A percentile compares a stretch with the other conserved stretches of the same genome.
Conservation (phyloP, 2,329 filamentous ascomycete genomes). For the Arthroderma sp. region DNA sequence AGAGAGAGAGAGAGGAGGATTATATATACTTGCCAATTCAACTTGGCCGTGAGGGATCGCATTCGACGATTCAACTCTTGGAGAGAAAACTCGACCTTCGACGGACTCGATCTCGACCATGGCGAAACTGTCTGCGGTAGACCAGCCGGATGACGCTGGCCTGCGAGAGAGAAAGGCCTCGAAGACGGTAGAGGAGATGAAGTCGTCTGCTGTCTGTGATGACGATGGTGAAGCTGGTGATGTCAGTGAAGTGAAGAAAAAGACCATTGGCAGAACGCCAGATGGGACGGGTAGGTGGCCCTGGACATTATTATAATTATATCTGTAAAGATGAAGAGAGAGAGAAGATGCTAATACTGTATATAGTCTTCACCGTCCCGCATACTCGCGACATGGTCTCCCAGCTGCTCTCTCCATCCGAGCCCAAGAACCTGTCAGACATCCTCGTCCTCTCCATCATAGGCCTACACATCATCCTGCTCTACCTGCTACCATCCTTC, state of each 20-base stretch:
- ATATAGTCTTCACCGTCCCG: constrained; percentile 92
- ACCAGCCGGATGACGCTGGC: constrained; percentile 22
- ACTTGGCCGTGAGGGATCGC: constrained; percentile 4
- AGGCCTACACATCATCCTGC: constrained; percentile 57
- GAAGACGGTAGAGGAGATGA: constrained; percentile 31
- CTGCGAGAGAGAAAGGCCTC: constrained; percentile 38
- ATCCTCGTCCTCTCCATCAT: constrained; percentile 66
- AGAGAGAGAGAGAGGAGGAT: not conserved
- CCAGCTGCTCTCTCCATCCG: constrained; percentile 82
- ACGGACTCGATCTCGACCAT: not conserved
- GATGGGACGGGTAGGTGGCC: constrained; percentile 68
- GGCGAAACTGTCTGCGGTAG: not conserved
- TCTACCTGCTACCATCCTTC: constrained; percentile 58
- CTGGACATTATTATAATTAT: not conserved
- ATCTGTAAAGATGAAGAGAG: not conserved
- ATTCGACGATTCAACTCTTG: not conserved
- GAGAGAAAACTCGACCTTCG: not conserved
- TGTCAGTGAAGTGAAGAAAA: constrained; percentile 37
- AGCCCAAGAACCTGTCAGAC: constrained; percentile 92
- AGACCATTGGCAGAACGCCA: constrained; percentile 82
- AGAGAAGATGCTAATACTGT: too few species aligned
- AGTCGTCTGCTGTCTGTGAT: constrained; percentile 28
- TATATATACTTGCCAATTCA: constrained; percentile 8
- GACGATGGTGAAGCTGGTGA: constrained; percentile 17
- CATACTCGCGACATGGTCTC: constrained; percentile 98